These are phyloP conservation scores for Ustulina deusta DNA, from an alignment of 2,329 filamentous ascomycete genomes.

Conservation along the genomic window DNA sequence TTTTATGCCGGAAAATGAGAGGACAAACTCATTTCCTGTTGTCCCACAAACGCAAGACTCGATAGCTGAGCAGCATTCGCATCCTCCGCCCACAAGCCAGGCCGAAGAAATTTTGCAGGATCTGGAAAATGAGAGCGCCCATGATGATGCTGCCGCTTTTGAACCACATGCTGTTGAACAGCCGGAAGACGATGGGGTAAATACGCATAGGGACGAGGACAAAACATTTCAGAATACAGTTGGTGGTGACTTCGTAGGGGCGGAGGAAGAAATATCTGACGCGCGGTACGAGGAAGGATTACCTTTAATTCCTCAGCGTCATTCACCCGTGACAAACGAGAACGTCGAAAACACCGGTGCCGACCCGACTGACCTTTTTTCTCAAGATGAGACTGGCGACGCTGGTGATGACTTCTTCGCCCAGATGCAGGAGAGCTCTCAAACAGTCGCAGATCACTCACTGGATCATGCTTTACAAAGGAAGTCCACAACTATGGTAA, in stretches of 20 bases:
- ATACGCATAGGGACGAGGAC: constrained; percentile 39
- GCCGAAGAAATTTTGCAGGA: constrained; percentile 66
- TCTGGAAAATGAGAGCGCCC: constrained; percentile 61
- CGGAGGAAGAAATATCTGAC: constrained; percentile 61
- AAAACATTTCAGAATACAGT: constrained; percentile 53
- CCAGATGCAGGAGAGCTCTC: constrained; percentile 56
- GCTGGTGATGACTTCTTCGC: constrained; percentile 73
- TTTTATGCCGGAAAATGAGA: constrained; percentile 67
- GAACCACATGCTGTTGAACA: constrained; percentile 53
- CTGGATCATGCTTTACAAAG: constrained; percentile 63
- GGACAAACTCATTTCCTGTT: constrained; percentile 73
- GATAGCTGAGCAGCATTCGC: constrained; percentile 47
- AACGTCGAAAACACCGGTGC: constrained; percentile 45
- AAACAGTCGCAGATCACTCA: constrained; percentile 43
- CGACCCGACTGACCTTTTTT: constrained; percentile 54
- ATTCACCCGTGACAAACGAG: constrained; percentile 45
- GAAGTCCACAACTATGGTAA: constrained; percentile 77
- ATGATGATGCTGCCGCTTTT: constrained; percentile 55
- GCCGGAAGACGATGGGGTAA: constrained; percentile 49
- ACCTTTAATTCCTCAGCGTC: constrained; percentile 66
- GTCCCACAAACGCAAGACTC: constrained; percentile 60
- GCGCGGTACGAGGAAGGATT: constrained; percentile 77
- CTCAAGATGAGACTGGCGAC: constrained; percentile 57
- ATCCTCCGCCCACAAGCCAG: constrained; percentile 62
- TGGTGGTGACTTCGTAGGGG: constrained; percentile 58